Conservation (phyloP, 2,329 filamentous ascomycete genomes). For the Zymoseptoria ardabiliae region DNA sequence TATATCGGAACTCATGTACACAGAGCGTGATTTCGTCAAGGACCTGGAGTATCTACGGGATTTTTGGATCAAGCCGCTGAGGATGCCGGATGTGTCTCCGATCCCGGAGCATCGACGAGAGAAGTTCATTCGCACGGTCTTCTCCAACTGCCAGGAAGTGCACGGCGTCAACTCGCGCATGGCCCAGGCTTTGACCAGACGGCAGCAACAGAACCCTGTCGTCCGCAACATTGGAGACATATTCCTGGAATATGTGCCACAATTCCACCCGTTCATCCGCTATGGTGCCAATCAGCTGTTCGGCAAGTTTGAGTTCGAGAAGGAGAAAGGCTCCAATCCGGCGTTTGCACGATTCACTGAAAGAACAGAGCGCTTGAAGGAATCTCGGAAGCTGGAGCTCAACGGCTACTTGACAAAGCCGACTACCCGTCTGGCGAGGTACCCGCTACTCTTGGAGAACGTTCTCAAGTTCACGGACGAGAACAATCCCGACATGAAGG, state of each 20-base stretch:
- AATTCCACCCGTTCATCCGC: conserved; percentile 91
- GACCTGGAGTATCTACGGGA: conserved; percentile 95
- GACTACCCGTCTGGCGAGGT: conserved; percentile 87
- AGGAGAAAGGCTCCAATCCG: conserved; percentile 80
- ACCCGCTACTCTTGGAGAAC: conserved; percentile 84
- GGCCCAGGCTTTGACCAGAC: conserved; percentile 76
- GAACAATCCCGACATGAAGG: conserved; percentile 79
- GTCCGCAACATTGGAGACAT: conserved; percentile 89
- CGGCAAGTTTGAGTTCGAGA: conserved; percentile 96
- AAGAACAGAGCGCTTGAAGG: conserved; percentile 90
- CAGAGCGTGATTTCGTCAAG: conserved; percentile 97
- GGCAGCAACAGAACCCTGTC: conserved; percentile 84
- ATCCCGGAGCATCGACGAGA: conserved; percentile 84
- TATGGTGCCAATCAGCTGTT: conserved; percentile 95
- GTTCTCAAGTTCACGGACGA: conserved; percentile 87
- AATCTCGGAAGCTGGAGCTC: conserved; percentile 90
- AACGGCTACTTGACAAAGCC: conserved; percentile 98
- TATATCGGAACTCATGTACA: conserved; percentile 98
- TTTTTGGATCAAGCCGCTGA: conserved; percentile 94
- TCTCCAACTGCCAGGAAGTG: conserved; percentile 93
- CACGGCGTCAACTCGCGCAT: conserved; percentile 85
- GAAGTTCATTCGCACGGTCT: conserved; percentile 87
- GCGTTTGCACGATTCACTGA: conserved; percentile 88
- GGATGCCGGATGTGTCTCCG: conserved; percentile 68
- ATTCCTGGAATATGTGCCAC: conserved; percentile 83